Evolutionary conservation across 495 filamentous ascomycete species (phyloP), one percentile per base, ranked within the genome.

Genomic region (Penicillium daleae): DNA sequence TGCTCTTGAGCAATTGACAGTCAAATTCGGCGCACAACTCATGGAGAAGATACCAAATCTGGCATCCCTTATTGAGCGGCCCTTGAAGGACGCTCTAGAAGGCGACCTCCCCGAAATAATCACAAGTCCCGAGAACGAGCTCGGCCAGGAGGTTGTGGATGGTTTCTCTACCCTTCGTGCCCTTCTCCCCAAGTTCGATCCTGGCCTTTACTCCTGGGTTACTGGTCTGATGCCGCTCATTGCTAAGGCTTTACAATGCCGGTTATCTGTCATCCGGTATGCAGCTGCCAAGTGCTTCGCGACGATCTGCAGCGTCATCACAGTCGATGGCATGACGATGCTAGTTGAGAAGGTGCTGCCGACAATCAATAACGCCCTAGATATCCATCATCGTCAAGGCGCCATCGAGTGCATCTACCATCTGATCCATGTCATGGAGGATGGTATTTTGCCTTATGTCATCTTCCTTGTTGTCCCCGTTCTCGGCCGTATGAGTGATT

Each of bases 391-490:
- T 73, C 91, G 95, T 22, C 95, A 98, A 79, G 95, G 95, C 53
- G 91, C 91, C 21, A 92, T 97, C 61, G 95, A 99, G 74, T 90
- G 86, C 64, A 88, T 99, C 59, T 99, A 99, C 69, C 89, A 97
- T 70, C 82, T 99, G 37, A 98, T 98, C 66, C 90, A 96, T 68
- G 94, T 98, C 57, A 99, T 99, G 95, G 95, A 96, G 60, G 96
- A 97, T 68, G 84, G 86, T 52, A 98, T 99, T 59, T 79, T 99
- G 21, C 95, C 95, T 9, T 99, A 98, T 74, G 95, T 99, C 59
- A 97, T 99, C 67, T 98, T 99, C 86, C 85, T 99, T 57, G 94
- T 99, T 49, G 94, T 97, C n/a, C 95, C 95, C 3, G 94, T 99
- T 4, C 84, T 99, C 56, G 95, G 95, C 40, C 88, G 95, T n/a